Evolutionary conservation across 2,329 filamentous ascomycete species (phyloP).

Genomic region (Aspergillus hortae): DNA sequence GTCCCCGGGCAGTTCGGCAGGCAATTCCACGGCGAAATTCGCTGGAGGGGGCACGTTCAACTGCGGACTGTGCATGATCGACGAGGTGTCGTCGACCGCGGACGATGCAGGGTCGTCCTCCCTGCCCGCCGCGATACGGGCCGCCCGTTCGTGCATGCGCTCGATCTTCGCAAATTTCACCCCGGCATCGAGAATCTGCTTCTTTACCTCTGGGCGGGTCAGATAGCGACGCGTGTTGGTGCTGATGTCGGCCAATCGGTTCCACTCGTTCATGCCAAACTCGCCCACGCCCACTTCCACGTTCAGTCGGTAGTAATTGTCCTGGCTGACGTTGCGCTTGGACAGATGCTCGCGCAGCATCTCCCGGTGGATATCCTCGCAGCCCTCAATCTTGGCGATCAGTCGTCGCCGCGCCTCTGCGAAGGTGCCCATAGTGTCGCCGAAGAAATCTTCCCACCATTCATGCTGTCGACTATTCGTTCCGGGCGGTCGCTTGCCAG

Average conservation of each 20-base stretch:
- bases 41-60: constrained; percentile 37
- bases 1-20: constrained; percentile 48
- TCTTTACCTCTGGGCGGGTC: constrained; percentile 67
- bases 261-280: constrained; percentile 99
- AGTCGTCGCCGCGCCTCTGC: constrained; percentile 82
- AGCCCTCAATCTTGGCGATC: constrained; percentile 91
- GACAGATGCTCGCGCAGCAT: constrained; percentile 78
- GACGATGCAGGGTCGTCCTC: constrained; percentile 24
- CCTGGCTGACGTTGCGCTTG: constrained; percentile 74
- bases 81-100: constrained; percentile 26
- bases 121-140: constrained; percentile 43
- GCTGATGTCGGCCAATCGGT: constrained; percentile 88
- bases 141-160: constrained; percentile 67
- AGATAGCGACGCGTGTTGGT: constrained; percentile 86
- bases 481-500: constrained; percentile 75
- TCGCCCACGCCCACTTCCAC: constrained; percentile 95
- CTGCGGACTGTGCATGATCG: constrained; percentile 18
- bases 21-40: constrained; percentile 56
- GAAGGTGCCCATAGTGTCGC: constrained; percentile 72
- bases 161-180: constrained; percentile 80
- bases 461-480: constrained; percentile 65
- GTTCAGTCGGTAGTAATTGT: constrained; percentile 95
- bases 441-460: constrained; percentile 88
- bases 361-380: constrained; percentile 81
- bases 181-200: constrained; percentile 71